Evolutionary conservation across 208 protist genomes (phyloP).

Genomic region (Phytomonas serpens): DNA sequence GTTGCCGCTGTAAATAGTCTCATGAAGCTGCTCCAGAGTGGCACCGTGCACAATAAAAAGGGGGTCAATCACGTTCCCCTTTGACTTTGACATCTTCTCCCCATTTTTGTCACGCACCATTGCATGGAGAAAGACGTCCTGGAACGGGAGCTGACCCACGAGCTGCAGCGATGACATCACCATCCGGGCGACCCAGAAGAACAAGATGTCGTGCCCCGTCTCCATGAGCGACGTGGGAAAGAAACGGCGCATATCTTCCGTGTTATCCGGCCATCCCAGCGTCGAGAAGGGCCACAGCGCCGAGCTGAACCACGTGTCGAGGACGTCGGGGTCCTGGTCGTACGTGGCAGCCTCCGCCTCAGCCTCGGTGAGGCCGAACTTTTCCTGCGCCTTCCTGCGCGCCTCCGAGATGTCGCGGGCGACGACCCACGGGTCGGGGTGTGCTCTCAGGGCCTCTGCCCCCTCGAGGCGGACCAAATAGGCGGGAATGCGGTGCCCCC

Average conservation of each 20-base stretch:
- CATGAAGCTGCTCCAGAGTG: slow-evolving; percentile 89
- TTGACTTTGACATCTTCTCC: slow-evolving; percentile 99
- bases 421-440: slow-evolving; percentile 91
- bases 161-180: slow-evolving; percentile 99
- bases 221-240: slow-evolving; percentile 97
- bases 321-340: slow-evolving; percentile 98
- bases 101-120: slow-evolving; percentile 99
- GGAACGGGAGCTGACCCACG: slow-evolving; percentile 95
- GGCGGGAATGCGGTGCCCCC: slow-evolving; percentile 99
- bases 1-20: slow-evolving; percentile 91
- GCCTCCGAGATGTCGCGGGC: slow-evolving; percentile 93
- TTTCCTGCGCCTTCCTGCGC: slow-evolving; percentile 59
- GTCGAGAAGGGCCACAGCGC: slow-evolving; percentile 98
- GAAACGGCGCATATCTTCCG: slow-evolving; percentile 91
- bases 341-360: slow-evolving; percentile 49
- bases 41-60: slow-evolving; percentile 98
- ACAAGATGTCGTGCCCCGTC: slow-evolving; percentile 99
- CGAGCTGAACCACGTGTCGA: slow-evolving; percentile 99
- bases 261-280: slow-evolving; percentile 94
- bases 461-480: slow-evolving; percentile 82
- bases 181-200: slow-evolving; percentile 99
- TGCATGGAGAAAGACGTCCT: slow-evolving; percentile 96
- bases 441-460: slow-evolving; percentile 19
- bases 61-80: slow-evolving; percentile 99
- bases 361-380: slow-evolving; percentile 73